A percentile compares a stretch with the other conserved stretches of the same genome.
These are phyloP conservation scores for Phytopythium delawarense DNA, from an alignment of 352 stramenopile species.

Conservation along the genomic window DNA sequence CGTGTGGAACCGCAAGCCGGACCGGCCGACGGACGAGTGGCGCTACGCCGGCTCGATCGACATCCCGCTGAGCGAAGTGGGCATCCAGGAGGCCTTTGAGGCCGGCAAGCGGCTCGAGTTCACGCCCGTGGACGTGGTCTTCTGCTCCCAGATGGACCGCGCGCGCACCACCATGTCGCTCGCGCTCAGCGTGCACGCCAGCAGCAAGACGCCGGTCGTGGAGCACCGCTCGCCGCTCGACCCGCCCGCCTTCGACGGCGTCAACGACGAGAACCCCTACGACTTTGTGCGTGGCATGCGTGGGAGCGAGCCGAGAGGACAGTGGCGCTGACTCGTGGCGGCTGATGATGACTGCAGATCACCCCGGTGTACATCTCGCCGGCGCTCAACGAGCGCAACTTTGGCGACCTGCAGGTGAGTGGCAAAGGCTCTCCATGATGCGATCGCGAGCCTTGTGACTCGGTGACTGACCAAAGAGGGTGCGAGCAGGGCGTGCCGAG, in stretches of 20 bases:
- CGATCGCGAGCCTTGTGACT: not conserved
- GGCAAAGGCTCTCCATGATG: not conserved
- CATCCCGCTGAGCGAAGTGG: slow-evolving; percentile 75
- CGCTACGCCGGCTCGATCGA: slow-evolving; percentile 82
- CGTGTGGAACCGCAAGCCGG: slow-evolving; percentile 83
- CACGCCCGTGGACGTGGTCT: slow-evolving; percentile 78
- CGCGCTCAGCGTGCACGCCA: slow-evolving; percentile 75
- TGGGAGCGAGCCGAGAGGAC: not conserved
- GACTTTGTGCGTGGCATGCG: slow-evolving; percentile 48
- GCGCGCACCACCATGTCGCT: slow-evolving; percentile 73
- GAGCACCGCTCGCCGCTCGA: slow-evolving; percentile 73
- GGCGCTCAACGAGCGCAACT: slow-evolving; percentile 81
- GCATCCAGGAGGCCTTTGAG: slow-evolving; percentile 81
- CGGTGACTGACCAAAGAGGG: not conserved
- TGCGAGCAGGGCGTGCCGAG: slow-evolving; percentile 56
- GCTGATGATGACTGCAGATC: slow-evolving; percentile 30
- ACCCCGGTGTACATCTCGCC: slow-evolving; percentile 77
- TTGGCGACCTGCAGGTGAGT: slow-evolving; percentile 63
- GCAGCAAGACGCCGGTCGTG: slow-evolving; percentile 77
- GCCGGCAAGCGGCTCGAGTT: slow-evolving; percentile 71
- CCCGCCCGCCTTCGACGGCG: slow-evolving; percentile 54
- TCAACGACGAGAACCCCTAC: slow-evolving; percentile 76
- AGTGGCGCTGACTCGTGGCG: not conserved
- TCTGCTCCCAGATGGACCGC: slow-evolving; percentile 85
- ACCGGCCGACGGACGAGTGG: slow-evolving; percentile 67